Base-by-base conservation (phyloP, 2,329 filamentous ascomycete species). In the Monosporascus sp. region DNA sequence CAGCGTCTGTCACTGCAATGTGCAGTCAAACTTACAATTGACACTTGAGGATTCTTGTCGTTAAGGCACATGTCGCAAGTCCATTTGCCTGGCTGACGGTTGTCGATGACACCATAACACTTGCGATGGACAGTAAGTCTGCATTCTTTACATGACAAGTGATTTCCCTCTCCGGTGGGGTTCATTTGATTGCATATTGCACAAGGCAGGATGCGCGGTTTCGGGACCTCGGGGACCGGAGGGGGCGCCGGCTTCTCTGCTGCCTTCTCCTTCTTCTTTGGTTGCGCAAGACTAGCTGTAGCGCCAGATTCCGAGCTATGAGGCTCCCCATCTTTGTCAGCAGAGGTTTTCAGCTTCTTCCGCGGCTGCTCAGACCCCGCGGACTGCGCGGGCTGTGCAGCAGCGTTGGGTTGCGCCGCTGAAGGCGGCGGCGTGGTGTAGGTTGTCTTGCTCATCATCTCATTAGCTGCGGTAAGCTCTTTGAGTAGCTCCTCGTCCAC, bases 1-100 rank as follows among this genome's bases (percentile, higher is more conserved):
- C 57, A 48, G 49, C 27, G 27, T 46, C 25, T 25, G 51, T 9
- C 38, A 55, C 39, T 47, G 41, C 47, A 38, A 17, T 44, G 22
- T 49, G 34, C 2, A 25, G 34, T 45, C 53, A 27, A 54, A 77
- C 84, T 78, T 78, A 89, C 87, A 53, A 95, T 93, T n/a, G 94
- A 97, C 45, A 96, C 86, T 60, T 90, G 85, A 5, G 93, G 91
- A 63, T 87, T 93, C 68, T 91, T 90, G 67, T 99, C 94, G 65
- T 99, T 99, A 38, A 85, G 79, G 70, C 94, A 99, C 82, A 92
- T 96, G 71, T 97, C 94, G 70, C 94, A 99, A 41, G 87, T 83
- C 94, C 94, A 99, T 70, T 96, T 96, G 45, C 79, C 81, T 34
- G 83, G 80, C 51, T 79, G 80, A 42, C 89, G 83, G 52, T 86